Base-by-base conservation (phyloP, 192 early-diverging fungal genomes). In the Globomyces pollinis-pini region DNA sequence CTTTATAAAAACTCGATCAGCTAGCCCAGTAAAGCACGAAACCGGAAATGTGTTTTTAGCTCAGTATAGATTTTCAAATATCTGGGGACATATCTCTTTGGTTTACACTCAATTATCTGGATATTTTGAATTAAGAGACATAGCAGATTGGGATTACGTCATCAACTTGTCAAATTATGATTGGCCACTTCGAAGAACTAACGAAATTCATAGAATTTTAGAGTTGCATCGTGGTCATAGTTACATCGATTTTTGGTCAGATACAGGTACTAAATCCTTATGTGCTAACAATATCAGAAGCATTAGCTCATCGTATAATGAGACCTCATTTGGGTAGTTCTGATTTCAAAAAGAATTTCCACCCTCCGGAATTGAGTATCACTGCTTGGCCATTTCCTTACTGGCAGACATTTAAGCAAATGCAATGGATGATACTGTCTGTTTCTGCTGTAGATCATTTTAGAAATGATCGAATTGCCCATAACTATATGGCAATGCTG, bases 131-230 rank as follows among this genome's bases (percentile, higher is more conserved):
- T 61, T 79, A 8, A 36, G 57, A 55, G 77, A 73, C 31, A 26
- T 79, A 43, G 77, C 71, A 1, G 69, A 79, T 39, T 79, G 77
- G 77, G 77, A 79, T 26, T 68, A 63, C 63, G 60, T 75, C 8
- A 75, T 79, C 44, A 79, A 75, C 50, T 42, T 79, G 12, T 61
- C 55, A 20, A 65, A 50, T 9, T 44, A 60, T 31, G 77, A 79
- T 57, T 79, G 59, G 47, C 77, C 77, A 1, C 43, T 79, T 32
- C 30, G 65, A 28, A 62, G 49, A 9, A 73, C 49, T 28, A 11
- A 23, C 9, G 68, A 70, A 23, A 75, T 79, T 36, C 66, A 72
- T 32, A 29, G 50, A 13, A 32, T 67, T 4, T 45, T 74, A 50
- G 59, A 21, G 1, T 61, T 58, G 42, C 67, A 62, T 20, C 24